Conservation (phyloP, 164 flowering plant species). For the Annona cherimola region DNA sequence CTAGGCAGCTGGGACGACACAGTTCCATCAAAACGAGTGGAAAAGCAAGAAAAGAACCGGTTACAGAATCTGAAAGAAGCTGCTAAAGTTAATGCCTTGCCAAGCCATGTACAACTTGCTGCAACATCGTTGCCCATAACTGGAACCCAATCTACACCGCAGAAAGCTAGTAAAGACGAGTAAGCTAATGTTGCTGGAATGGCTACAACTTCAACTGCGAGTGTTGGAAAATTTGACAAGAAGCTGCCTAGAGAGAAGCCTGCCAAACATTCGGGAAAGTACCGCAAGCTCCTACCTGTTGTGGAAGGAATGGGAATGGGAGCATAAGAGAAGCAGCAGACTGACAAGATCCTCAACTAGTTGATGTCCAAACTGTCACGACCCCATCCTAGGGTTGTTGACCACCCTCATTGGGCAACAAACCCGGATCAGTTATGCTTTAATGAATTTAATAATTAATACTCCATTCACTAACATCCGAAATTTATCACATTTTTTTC, state of each 20-base stretch:
- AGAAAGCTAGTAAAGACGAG: slow-evolving; percentile 62
- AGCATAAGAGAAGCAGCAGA: slow-evolving; percentile 62
- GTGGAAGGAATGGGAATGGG: slow-evolving; percentile 75
- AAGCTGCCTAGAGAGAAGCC: slow-evolving; percentile 88
- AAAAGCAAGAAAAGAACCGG: slow-evolving; percentile 80
- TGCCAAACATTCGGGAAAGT: slow-evolving; percentile 67
- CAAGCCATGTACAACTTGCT: slow-evolving; percentile 90
- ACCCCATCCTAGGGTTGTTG: too few species aligned
- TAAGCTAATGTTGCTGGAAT: slow-evolving; percentile 73
- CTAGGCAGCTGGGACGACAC: too few species aligned
- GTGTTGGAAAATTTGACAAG: slow-evolving; percentile 96
- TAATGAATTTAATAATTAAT: too few species aligned
- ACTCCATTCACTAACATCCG: too few species aligned
- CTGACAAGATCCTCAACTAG: slow-evolving; percentile 74
- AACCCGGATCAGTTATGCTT: too few species aligned
- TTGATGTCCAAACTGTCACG: slow-evolving; percentile 66
- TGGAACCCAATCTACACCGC: slow-evolving; percentile 58
- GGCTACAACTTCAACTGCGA: slow-evolving; percentile 87
- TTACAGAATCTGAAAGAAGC: slow-evolving; percentile 62
- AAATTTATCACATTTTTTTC: too few species aligned
- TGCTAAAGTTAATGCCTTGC: slow-evolving; percentile 59
- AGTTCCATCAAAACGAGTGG: slow-evolving; percentile 60
- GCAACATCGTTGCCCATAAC: slow-evolving; percentile 87
- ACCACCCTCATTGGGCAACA: too few species aligned
- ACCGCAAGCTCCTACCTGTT: slow-evolving; percentile 82